phyloP scores from a whole-genome alignment of 2,329 filamentous ascomycete genomes.

The Sarocladiaceae sp. region DNA sequence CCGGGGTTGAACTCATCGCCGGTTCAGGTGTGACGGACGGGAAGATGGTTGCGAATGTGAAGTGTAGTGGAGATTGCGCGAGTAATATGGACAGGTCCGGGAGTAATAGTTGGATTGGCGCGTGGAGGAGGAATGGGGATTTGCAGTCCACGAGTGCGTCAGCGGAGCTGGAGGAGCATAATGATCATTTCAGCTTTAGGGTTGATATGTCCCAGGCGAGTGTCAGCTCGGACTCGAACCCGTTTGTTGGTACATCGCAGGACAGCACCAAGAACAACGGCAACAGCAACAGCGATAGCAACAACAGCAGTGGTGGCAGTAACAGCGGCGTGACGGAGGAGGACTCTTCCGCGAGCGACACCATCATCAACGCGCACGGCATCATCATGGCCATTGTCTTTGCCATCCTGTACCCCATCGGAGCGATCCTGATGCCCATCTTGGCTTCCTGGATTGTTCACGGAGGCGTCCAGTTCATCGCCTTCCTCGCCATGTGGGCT shows the following conservation, averaged over 20 bases:
- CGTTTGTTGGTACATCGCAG: conserved; percentile 34
- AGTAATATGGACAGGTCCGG: conserved; percentile 38
- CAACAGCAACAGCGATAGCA: conserved; percentile 11
- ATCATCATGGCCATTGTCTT: conserved; percentile 59
- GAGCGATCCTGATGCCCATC: conserved; percentile 56
- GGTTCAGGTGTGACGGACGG: conserved; percentile 52
- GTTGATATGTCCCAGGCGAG: conserved; percentile 46
- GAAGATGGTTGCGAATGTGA: conserved; percentile 57
- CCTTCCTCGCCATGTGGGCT: conserved; percentile 54
- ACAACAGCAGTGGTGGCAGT: conserved; percentile 11
- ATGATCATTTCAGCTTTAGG: conserved; percentile 36
- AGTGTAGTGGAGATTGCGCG: conserved; percentile 44
- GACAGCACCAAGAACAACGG: conserved; percentile 11
- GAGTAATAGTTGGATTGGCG: conserved; percentile 46
- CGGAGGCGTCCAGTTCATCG: conserved; percentile 48
- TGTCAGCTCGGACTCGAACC: conserved; percentile 45
- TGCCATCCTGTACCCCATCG: conserved; percentile 55
- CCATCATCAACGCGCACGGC: conserved; percentile 44
- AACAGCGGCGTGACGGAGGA: conserved; percentile 14
- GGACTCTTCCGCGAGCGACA: conserved; percentile 17
- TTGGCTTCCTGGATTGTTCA: conserved; percentile 56
- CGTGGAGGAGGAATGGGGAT: conserved; percentile 44
- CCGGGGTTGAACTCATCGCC: conserved; percentile 47
- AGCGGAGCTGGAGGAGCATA: conserved; percentile 42
- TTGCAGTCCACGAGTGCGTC: conserved; percentile 37